A percentile compares a stretch with the other conserved stretches of the same genome.
These are phyloP conservation scores for Wallacemonas sp. DNA, from an alignment of 208 protist species.

Conservation along the genomic window DNA sequence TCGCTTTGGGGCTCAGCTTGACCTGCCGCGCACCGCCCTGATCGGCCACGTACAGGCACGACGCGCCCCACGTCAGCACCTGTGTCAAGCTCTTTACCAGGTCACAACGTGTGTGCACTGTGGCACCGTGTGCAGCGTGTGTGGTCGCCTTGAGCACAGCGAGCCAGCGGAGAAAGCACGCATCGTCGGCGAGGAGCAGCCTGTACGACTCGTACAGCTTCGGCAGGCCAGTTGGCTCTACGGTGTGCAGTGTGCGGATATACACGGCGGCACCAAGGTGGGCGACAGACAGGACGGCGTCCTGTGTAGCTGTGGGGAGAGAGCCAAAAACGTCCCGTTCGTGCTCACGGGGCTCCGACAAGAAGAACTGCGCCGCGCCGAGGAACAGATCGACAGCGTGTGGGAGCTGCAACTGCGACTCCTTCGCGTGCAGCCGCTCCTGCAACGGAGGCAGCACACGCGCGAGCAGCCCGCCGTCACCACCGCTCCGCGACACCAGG, in stretches of 20 bases:
- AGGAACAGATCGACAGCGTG: slow-evolving; percentile 26
- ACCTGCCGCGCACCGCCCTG: neutral
- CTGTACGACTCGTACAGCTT: slow-evolving; percentile 32
- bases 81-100: neutral
- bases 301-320: neutral
- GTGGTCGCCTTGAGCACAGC: neutral
- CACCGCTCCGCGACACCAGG: neutral
- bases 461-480: slow-evolving; percentile 8
- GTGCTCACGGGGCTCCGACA: neutral
- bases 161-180: slow-evolving; percentile 19
- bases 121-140: no score
- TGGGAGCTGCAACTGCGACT: slow-evolving; percentile 20
- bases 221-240: slow-evolving; percentile 28
- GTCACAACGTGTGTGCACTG: neutral
- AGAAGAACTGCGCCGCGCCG: slow-evolving; percentile 20
- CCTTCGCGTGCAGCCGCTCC: slow-evolving; percentile 7
- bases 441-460: neutral
- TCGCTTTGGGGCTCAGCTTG: neutral
- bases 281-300: slow-evolving; percentile 12
- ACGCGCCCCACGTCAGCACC: slow-evolving; percentile 6
- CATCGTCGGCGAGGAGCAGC: slow-evolving; percentile 22
- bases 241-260: slow-evolving; percentile 18
- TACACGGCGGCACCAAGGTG: slow-evolving; percentile 19
- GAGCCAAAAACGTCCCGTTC: neutral
- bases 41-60: slow-evolving; percentile 5